Conservation (phyloP, 2,329 filamentous ascomycete genomes). For the Penicillium brevicompactum region DNA sequence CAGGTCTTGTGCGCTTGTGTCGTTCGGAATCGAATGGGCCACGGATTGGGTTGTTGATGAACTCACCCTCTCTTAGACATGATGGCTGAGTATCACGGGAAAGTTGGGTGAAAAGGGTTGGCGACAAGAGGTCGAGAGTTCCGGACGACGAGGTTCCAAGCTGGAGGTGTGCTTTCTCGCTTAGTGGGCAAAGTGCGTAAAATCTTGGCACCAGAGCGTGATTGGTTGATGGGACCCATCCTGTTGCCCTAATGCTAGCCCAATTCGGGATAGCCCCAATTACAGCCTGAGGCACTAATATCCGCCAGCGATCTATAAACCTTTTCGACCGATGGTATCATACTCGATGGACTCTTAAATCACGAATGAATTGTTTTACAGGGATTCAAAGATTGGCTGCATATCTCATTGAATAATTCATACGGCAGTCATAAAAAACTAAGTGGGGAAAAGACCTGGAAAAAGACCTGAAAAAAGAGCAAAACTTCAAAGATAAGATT, state of each 20-base stretch:
- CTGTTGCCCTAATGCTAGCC: constrained; percentile 43
- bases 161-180: constrained; percentile 42
- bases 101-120: constrained; percentile 39
- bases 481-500: constrained; percentile 4
- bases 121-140: constrained; percentile 32
- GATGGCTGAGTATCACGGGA: constrained; percentile 46
- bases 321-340: background rate
- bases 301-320: constrained; percentile 3
- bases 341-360: background rate
- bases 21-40: constrained; percentile 17
- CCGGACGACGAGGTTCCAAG: constrained; percentile 31
- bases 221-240: constrained; percentile 27
- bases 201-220: constrained; percentile 40
- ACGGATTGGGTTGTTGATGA: constrained; percentile 14
- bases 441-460: constrained; percentile 5
- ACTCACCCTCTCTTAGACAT: constrained; percentile 57
- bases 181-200: constrained; percentile 47
- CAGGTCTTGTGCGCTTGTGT: constrained; percentile 6
- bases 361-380: background rate
- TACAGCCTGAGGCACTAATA: constrained; percentile 7
- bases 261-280: constrained; percentile 12
- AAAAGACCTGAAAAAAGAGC: constrained; percentile 6
- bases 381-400: background rate
- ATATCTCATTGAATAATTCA: constrained; percentile 9
- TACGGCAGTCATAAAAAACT: constrained; percentile 7